These are phyloP conservation scores for Neonectria magnoliae DNA, from an alignment of 2,329 filamentous ascomycete species.

Conservation along the genomic window DNA sequence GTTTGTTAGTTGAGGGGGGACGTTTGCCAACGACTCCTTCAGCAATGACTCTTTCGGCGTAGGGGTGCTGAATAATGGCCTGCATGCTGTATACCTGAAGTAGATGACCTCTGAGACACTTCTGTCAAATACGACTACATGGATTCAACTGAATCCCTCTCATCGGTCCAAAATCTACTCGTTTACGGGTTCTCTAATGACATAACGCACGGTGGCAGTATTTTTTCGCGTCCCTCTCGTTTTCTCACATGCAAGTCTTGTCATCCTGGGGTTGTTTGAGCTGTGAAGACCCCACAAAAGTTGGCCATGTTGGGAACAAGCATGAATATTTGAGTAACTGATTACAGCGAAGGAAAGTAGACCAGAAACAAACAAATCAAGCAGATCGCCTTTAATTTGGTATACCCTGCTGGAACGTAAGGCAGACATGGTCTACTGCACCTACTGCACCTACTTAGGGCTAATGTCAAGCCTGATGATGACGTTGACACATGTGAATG, in stretches of 20 bases:
- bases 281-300: neutral
- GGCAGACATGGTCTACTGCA: neutral
- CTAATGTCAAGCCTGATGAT: too few species aligned
- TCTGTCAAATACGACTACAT: neutral
- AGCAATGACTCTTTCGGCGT: constrained; percentile 41
- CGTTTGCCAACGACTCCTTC: constrained; percentile 37
- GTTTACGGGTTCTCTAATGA: neutral
- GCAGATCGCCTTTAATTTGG: neutral
- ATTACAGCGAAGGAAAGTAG: neutral
- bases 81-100: neutral
- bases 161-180: neutral
- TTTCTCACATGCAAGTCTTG: neutral
- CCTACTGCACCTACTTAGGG: too few species aligned
- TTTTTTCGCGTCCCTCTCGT: neutral
- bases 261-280: neutral
- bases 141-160: neutral
- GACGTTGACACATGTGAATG: neutral
- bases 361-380: neutral
- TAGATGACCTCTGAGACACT: neutral
- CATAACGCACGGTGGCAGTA: neutral
- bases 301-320: neutral
- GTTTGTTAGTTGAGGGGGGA: constrained; percentile 8
- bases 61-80: constrained; percentile 33
- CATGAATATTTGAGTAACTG: neutral
- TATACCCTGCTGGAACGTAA: neutral